Conservation (phyloP, 2,329 filamentous ascomycete species). For the Alternaria rosae region DNA sequence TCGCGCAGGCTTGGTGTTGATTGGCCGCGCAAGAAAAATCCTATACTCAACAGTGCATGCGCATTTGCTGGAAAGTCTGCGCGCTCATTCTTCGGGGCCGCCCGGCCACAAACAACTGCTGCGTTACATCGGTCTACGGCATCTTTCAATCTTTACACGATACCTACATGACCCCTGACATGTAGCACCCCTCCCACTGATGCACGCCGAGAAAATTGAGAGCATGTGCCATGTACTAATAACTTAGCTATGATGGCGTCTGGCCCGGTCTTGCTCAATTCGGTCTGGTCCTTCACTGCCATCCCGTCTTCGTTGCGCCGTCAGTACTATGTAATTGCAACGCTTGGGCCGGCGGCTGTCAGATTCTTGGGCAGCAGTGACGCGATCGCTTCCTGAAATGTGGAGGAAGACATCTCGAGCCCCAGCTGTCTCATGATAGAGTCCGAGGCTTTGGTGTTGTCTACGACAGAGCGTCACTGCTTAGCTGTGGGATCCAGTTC, state of each 20-base stretch:
- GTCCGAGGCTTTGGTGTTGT: not conserved
- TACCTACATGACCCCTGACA: slow-evolving; percentile 7
- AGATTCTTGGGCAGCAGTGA: not conserved
- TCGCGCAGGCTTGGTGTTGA: slow-evolving; percentile 3
- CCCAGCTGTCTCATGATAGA: not conserved
- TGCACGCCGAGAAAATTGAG: not conserved
- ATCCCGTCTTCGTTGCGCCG: slow-evolving; percentile 5
- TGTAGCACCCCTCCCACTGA: not conserved
- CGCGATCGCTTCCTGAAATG: slow-evolving; percentile 5
- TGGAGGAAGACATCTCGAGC: slow-evolving; percentile 1
- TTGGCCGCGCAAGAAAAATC: slow-evolving; percentile 11
- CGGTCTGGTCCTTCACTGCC: not conserved
- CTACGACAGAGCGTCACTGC: not conserved
- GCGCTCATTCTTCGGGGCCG: not conserved
- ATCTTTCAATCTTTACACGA: slow-evolving; percentile 9
- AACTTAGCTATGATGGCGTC: not conserved
- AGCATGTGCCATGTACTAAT: not conserved
- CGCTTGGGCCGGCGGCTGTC: not conserved
- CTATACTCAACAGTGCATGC: not conserved
- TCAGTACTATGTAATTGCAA: slow-evolving; percentile 4
- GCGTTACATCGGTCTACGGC: slow-evolving; percentile 12
- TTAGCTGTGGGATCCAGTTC: not conserved
- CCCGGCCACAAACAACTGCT: slow-evolving; percentile 1
- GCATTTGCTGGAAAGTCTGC: not conserved
- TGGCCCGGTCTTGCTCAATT: not conserved